Conservation (phyloP, 2,329 filamentous ascomycete genomes). For the Pseudocercospora fijiensis region DNA sequence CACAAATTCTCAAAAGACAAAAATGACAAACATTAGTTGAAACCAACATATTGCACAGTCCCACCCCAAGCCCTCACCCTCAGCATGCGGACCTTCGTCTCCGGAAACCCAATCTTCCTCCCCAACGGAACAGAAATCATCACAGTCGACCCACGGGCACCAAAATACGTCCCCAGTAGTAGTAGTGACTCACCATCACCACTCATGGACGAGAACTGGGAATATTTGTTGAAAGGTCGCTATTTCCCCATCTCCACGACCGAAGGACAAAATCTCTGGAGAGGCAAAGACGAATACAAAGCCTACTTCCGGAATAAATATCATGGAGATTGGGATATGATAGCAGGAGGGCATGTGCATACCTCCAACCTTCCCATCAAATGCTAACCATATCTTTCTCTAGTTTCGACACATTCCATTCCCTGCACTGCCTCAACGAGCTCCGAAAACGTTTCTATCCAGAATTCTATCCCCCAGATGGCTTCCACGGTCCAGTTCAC, state of each 20-base stretch:
- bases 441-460: slow-evolving; percentile 8
- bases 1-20: background rate
- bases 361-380: too few relatives aligned
- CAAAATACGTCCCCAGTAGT: background rate
- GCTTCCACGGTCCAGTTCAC: background rate
- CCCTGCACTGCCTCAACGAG: slow-evolving; percentile 9
- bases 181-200: too few relatives aligned
- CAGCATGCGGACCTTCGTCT: slow-evolving; percentile 6
- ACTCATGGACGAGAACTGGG: background rate
- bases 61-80: background rate
- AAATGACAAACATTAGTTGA: background rate
- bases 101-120: slow-evolving; percentile 4
- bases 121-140: slow-evolving; percentile 7
- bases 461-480: background rate
- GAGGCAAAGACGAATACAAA: background rate
- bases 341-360: too few relatives aligned
- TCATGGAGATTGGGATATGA: too few relatives aligned
- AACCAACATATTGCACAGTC: background rate
- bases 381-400: too few relatives aligned
- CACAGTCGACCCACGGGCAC: background rate
- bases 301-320: too few relatives aligned
- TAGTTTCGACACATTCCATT: slow-evolving; percentile 9
- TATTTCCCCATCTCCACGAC: slow-evolving; percentile 2
- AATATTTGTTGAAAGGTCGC: background rate
- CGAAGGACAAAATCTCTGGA: slow-evolving; percentile 8